These are phyloP conservation scores for Rhodotorula taiwanensis DNA, from an alignment of 768 basidiomycete species.

Conservation along the genomic window DNA sequence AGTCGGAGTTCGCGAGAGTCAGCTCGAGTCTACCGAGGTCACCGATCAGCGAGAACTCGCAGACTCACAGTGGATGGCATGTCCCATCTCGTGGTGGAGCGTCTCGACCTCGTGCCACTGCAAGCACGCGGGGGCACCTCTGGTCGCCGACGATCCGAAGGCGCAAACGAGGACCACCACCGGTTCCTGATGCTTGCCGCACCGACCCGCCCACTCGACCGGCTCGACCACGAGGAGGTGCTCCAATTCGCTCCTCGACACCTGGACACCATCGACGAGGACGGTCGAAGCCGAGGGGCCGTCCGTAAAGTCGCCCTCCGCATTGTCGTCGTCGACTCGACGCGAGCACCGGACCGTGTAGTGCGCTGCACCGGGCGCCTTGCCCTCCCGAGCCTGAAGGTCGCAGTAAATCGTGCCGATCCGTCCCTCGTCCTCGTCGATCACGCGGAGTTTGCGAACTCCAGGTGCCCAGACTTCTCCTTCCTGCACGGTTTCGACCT, in stretches of 20 bases:
- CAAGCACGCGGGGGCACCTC: slow-evolving; percentile 60
- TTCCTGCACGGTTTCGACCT: slow-evolving; percentile 57
- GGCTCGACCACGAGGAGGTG: slow-evolving; percentile 43
- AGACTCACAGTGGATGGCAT: slow-evolving; percentile 93
- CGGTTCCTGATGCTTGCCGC: slow-evolving; percentile 76
- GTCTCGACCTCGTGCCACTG: slow-evolving; percentile 92
- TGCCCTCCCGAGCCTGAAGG: slow-evolving; percentile 73
- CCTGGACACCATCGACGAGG: slow-evolving; percentile 36
- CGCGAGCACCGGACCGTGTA: slow-evolving; percentile 95
- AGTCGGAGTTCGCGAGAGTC: too few relatives aligned
- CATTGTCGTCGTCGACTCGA: slow-evolving; percentile 84
- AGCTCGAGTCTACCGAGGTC: too few relatives aligned
- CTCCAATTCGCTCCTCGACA: slow-evolving; percentile 46
- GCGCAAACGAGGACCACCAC: slow-evolving; percentile 86
- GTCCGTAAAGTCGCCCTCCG: slow-evolving; percentile 54
- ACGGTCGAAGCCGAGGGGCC: slow-evolving; percentile 34
- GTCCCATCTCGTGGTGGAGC: slow-evolving; percentile 97
- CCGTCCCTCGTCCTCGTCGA: slow-evolving; percentile 76
- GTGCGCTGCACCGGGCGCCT: slow-evolving; percentile 87
- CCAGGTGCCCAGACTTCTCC: slow-evolving; percentile 84
- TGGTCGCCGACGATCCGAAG: slow-evolving; percentile 50
- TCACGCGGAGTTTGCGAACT: slow-evolving; percentile 84
- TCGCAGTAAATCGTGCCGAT: slow-evolving; percentile 96
- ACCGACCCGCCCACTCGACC: slow-evolving; percentile 56
- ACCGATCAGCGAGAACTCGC: slow-evolving; percentile 6